Evolutionary conservation across 1,284 basidiomycete genomes (phyloP), one percentile per base, ranked within the genome.

Genomic region (Ganoderma sinense): DNA sequence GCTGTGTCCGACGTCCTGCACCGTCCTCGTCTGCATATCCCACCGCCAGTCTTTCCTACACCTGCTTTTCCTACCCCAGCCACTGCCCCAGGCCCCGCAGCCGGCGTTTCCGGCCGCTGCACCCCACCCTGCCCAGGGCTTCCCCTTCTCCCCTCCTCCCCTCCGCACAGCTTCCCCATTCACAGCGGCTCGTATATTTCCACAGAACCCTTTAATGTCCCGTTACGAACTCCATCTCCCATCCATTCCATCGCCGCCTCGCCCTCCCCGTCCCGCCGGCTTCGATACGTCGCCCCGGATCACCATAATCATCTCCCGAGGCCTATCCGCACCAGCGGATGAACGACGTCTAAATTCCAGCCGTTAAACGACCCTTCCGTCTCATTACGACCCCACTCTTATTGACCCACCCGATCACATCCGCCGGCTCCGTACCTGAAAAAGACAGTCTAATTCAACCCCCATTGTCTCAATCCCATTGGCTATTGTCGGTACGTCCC

Each of bases 381-480:
- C 62, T 70, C 63, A 65, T 70, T 69, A 68, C 55, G 48, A 69
- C 56, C 66, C 72, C 65, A 68, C 69, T 71, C 68, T 66, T 58
- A 59, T 29, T n/a, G 48, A 45, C 56, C 66, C 70, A 41, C 68
- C 62, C 72, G 72, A 73, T 73, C 72, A 68, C 72, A 55, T 71
- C 72, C 72, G 69, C 70, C 68, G 62, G 61, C 59, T 13, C 45
- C 66, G 72, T 73, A 64, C 72, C 72, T 71, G 69, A 67, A 68
- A 69, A 40, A 61, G 39, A 61, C 23, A 62, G 55, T 40, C 68
- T 66, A 62, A 60, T 40, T 55, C 62, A 26, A 51, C 20, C 43
- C 41, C 59, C 68, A 71, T 71, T 69, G 68, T 65, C 64, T 60
- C 41, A 48, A 61, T 66, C 67, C 39, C 61, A 73, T 73, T 73